Percentiles rank a stretch among this genome's conserved stretches.
phyloP scores from a whole-genome alignment of 768 basidiomycete species.

The Lactarius sp. region DNA sequence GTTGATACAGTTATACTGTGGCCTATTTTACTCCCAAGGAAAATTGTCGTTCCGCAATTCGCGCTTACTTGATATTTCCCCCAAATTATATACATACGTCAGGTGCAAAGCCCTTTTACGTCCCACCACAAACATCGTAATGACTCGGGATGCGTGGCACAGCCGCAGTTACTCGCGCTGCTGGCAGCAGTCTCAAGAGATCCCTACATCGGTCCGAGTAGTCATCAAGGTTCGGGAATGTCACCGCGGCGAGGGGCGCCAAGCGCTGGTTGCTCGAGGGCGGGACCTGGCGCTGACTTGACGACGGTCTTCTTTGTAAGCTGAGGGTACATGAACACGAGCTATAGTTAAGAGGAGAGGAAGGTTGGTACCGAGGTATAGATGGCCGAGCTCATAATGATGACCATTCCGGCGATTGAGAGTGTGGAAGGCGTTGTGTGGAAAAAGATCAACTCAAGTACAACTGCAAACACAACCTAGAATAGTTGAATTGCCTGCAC shows the following conservation, averaged over 20 bases:
- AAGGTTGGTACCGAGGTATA: conserved; percentile 54
- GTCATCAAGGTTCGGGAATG: neutral
- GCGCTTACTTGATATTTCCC: no score
- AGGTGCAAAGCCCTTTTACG: no score
- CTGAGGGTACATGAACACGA: neutral
- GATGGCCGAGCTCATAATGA: conserved; percentile 59
- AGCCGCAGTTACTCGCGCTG: no score
- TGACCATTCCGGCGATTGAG: conserved; percentile 54
- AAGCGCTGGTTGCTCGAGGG: neutral
- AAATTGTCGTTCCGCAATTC: no score
- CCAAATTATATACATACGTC: no score
- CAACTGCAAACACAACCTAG: conserved; percentile 56
- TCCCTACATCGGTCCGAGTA: neutral
- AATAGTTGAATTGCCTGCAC: neutral
- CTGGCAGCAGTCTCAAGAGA: no score
- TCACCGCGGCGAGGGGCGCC: no score
- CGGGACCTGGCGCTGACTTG: no score
- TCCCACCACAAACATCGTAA: no score
- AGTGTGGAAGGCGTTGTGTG: conserved; percentile 51
- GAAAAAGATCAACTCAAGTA: conserved; percentile 64
- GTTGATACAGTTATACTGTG: no score
- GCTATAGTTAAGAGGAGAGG: neutral
- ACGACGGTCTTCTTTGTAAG: neutral
- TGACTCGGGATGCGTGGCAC: no score
- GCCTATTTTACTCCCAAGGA: no score